Percentiles rank a stretch among this genome's conserved stretches.
Evolutionary conservation across 164 flowering plant genomes (phyloP).

Genomic region (Berberis thunbergii): DNA sequence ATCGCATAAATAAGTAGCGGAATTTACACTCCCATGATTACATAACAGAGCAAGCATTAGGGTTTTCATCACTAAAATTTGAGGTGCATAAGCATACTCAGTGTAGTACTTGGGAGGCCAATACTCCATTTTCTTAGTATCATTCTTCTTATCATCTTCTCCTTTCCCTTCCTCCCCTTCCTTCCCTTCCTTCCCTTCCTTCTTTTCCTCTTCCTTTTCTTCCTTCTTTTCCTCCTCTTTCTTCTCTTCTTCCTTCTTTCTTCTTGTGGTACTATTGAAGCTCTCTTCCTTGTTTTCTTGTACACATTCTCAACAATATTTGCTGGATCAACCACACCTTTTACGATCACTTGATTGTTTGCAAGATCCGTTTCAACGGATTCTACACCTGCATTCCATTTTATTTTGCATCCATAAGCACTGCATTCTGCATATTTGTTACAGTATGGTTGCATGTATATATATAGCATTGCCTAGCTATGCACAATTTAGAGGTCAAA

Average conservation of each 20-base stretch:
- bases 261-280: slow-evolving; percentile 40
- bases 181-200: slow-evolving; percentile 22
- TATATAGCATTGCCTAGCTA: too few species aligned
- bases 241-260: slow-evolving; percentile 22
- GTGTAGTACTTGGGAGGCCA: slow-evolving; percentile 44
- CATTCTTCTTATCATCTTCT: slow-evolving; percentile 39
- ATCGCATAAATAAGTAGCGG: too few species aligned
- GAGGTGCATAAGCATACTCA: slow-evolving; percentile 47
- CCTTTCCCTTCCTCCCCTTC: slow-evolving; percentile 9
- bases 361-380: slow-evolving; percentile 49
- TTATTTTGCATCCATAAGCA: neutral
- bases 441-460: too few species aligned
- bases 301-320: slow-evolving; percentile 51
- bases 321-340: slow-evolving; percentile 57
- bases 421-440: too few species aligned
- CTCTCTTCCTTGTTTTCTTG: slow-evolving; percentile 59
- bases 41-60: slow-evolving; percentile 74
- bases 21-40: slow-evolving; percentile 8
- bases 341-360: slow-evolving; percentile 47
- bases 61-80: slow-evolving; percentile 83
- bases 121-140: slow-evolving; percentile 47
- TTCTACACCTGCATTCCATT: slow-evolving; percentile 53
- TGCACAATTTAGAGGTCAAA: too few species aligned
- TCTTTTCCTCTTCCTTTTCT: slow-evolving; percentile 28
- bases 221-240: slow-evolving; percentile 44